Conservation (phyloP, 208 protist genomes). For the Trypanosoma caninum region DNA sequence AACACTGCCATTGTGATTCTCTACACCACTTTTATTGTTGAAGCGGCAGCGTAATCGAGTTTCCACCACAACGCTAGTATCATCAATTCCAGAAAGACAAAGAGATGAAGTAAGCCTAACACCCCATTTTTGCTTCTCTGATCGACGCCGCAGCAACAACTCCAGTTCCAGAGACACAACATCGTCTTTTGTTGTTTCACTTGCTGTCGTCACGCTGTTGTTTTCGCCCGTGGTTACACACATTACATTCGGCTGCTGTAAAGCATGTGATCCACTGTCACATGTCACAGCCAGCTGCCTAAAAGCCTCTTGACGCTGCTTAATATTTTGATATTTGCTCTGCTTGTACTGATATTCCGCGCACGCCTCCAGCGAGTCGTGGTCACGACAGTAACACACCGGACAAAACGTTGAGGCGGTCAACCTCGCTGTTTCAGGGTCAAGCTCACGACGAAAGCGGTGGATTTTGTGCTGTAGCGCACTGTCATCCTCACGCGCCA, state of each 20-base stretch:
- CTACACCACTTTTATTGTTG: not conserved
- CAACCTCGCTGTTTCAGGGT: slow-evolving; percentile 60
- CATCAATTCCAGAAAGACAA: slow-evolving; percentile 44
- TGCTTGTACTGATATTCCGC: slow-evolving; percentile 78
- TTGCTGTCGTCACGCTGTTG: not conserved
- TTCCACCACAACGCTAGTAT: slow-evolving; percentile 23
- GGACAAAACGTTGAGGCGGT: slow-evolving; percentile 62
- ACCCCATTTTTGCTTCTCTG: slow-evolving; percentile 58
- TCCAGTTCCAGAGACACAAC: slow-evolving; percentile 25
- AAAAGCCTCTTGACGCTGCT: slow-evolving; percentile 18
- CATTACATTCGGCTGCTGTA: not conserved
- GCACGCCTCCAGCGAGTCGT: slow-evolving; percentile 63
- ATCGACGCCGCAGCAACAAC: slow-evolving; percentile 43
- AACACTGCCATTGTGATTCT: no score
- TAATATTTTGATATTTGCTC: slow-evolving; percentile 4
- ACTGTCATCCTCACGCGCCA: slow-evolving; percentile 65
- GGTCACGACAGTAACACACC: slow-evolving; percentile 70
- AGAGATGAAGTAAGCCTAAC: slow-evolving; percentile 58
- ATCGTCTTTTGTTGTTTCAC: not conserved
- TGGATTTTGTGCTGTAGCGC: slow-evolving; percentile 87
- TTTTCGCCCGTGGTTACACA: not conserved
- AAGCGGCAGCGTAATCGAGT: not conserved
- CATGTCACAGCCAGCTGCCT: slow-evolving; percentile 16
- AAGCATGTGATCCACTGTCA: no score
- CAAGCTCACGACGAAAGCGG: slow-evolving; percentile 74